Evolutionary conservation across 192 early-diverging fungal genomes (phyloP).

Genomic region (Phlyctochytrium planicorne): DNA sequence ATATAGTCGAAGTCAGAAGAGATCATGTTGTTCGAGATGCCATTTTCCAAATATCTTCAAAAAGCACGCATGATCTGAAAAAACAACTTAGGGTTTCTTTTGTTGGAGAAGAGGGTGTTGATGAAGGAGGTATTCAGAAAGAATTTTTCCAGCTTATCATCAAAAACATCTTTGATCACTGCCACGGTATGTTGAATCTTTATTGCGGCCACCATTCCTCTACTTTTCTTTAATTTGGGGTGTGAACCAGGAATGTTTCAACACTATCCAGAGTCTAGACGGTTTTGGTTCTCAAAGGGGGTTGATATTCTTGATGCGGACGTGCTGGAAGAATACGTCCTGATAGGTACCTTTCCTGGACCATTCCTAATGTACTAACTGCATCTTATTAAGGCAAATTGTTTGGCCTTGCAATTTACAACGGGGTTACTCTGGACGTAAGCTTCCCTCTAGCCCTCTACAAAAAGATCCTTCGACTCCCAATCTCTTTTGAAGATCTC

Average conservation of each 20-base stretch:
- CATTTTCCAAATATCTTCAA: constrained; percentile 67
- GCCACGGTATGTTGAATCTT: constrained; percentile 58
- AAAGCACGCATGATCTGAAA: constrained; percentile 80
- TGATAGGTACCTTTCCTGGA: constrained; percentile 30
- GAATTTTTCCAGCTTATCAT: constrained; percentile 92
- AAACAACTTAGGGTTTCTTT: constrained; percentile 90
- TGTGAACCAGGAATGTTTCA: constrained; percentile 25
- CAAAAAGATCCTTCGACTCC: constrained; percentile 75
- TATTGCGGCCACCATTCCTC: not conserved
- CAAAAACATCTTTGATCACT: constrained; percentile 75
- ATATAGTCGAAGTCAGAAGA: constrained; percentile 34
- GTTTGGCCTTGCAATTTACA: constrained; percentile 89
- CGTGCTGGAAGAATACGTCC: constrained; percentile 58
- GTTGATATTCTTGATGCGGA: constrained; percentile 19
- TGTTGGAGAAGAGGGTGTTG: constrained; percentile 87
- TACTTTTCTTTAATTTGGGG: not conserved
- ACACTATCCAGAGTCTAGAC: constrained; percentile 66
- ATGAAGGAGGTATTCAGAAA: constrained; percentile 91
- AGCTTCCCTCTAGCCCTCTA: constrained; percentile 78
- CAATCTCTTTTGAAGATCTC: constrained; percentile 69
- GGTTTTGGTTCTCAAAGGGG: constrained; percentile 71
- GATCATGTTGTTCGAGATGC: constrained; percentile 41
- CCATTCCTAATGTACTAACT: not conserved
- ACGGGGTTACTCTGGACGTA: constrained; percentile 83
- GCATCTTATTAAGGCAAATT: constrained; percentile 59